Percentiles rank a stretch among this genome's conserved stretches.
phyloP scores from a whole-genome alignment of 139 green algal genomes.

The Coccomyxa sp. region DNA sequence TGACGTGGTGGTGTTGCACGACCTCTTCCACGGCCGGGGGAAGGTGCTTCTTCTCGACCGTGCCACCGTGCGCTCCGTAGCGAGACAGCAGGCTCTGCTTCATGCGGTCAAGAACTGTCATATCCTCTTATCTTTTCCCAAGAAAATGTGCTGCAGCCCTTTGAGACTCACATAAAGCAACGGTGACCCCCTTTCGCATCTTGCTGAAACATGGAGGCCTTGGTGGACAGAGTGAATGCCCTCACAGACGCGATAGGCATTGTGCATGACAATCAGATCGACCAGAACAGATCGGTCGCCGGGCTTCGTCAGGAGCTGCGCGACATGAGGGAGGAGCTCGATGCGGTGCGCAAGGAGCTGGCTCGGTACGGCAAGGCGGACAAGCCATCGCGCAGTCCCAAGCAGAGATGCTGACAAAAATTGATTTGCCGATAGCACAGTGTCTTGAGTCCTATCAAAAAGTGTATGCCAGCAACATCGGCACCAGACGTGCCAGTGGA shows the following conservation, averaged over 20 bases:
- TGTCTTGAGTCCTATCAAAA: not conserved
- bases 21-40: not conserved
- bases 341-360: not conserved
- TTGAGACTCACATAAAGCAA: not conserved
- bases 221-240: not conserved
- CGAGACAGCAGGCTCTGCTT: not conserved
- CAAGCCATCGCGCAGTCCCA: not conserved
- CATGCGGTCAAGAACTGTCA: not conserved
- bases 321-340: not conserved
- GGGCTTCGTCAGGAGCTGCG: not conserved
- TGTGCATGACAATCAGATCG: not conserved
- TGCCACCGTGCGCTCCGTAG: not conserved
- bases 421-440: not conserved
- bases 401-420: not conserved
- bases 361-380: not conserved
- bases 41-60: not conserved
- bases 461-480: not conserved
- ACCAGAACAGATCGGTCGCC: not conserved
- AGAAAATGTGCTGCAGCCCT: not conserved
- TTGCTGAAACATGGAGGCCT: not conserved
- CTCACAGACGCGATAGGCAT: not conserved
- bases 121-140: not conserved
- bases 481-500: not conserved
- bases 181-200: not conserved
- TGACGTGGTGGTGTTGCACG: not conserved